phyloP scores from a whole-genome alignment of 176 grass and related monocot species.

The Eleusine indica region DNA sequence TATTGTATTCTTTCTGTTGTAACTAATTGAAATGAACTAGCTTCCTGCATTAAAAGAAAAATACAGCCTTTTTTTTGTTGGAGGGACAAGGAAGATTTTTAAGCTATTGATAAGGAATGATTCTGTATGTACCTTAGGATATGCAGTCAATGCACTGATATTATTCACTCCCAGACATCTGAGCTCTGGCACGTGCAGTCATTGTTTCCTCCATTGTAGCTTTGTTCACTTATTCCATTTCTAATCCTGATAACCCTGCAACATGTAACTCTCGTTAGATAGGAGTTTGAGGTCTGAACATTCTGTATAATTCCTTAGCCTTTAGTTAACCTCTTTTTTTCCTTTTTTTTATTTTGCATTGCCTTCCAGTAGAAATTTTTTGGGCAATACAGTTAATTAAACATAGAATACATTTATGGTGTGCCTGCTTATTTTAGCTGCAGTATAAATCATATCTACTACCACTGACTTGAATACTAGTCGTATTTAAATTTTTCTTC shows the following conservation, averaged over 20 bases:
- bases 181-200: constrained; percentile 1
- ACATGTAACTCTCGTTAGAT: constrained; percentile 7
- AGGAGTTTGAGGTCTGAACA: background rate
- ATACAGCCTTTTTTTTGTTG: background rate
- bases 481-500: background rate
- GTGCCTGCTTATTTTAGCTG: background rate
- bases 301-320: background rate
- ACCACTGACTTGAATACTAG: background rate
- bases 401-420: constrained; percentile 9
- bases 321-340: background rate
- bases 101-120: constrained; percentile 3
- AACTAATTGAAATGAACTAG: background rate
- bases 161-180: background rate
- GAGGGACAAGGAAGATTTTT: constrained; percentile 27
- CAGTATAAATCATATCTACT: background rate
- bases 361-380: constrained; percentile 13
- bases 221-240: constrained; percentile 13
- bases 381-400: constrained; percentile 15
- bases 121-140: constrained; percentile 7
- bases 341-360: background rate
- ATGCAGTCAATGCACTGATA: background rate
- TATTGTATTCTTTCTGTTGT: background rate
- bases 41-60: constrained; percentile 23
- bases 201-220: background rate
- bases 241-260: background rate